These are phyloP conservation scores for Corynascus novoguineensis DNA, from an alignment of 495 filamentous ascomycete species.

Conservation along the genomic window DNA sequence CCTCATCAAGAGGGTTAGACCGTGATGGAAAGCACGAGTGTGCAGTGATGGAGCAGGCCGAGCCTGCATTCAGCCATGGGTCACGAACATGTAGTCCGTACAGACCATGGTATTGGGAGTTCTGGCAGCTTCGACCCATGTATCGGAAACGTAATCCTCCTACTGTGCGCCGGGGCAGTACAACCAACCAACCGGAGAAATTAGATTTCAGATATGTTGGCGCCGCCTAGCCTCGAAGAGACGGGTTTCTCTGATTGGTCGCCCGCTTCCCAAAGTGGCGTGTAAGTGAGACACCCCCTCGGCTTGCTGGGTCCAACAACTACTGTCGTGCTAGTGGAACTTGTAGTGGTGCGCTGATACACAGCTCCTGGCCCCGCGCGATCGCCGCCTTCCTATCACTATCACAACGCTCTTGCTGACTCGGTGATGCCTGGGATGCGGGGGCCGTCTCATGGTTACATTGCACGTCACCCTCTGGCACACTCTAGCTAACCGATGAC, in stretches of 20 bases:
- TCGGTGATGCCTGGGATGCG: neutral
- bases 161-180: neutral
- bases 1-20: too few species aligned
- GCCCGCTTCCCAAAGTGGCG: neutral
- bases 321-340: too few species aligned
- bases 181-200: neutral
- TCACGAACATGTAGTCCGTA: too few species aligned
- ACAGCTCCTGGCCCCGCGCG: too few species aligned
- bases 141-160: neutral
- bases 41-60: neutral
- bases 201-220: neutral
- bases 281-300: constrained; percentile 3
- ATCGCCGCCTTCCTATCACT: neutral
- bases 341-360: too few species aligned
- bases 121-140: too few species aligned
- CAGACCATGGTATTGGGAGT: too few species aligned
- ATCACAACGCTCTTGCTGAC: neutral
- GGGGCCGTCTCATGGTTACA: neutral
- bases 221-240: neutral
- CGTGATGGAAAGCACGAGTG: neutral
- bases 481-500: too few species aligned
- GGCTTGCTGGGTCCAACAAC: neutral
- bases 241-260: neutral
- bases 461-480: neutral
- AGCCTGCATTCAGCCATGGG: neutral